These are phyloP conservation scores for Corchorus capsularis DNA, from an alignment of 345 rosid species.

Conservation along the genomic window DNA sequence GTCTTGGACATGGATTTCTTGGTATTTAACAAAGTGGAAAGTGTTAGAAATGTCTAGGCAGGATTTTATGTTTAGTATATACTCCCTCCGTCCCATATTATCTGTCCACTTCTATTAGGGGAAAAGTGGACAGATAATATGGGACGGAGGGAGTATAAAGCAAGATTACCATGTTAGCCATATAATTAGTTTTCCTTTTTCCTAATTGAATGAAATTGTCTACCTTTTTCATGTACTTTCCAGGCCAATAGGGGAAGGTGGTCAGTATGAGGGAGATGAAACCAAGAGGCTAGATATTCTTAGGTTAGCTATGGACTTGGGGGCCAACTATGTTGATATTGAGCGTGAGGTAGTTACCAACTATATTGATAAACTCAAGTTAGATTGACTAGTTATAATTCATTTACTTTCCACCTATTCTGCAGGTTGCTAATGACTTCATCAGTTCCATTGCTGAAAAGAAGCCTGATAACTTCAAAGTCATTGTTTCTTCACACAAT, in stretches of 20 bases:
- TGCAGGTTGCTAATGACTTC: slow-evolving; percentile 52
- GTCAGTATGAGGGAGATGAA: slow-evolving; percentile 50
- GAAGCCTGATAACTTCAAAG: slow-evolving; percentile 42
- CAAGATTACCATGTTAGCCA: not conserved
- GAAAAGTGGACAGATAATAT: too few species aligned
- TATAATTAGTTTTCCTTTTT: not conserved
- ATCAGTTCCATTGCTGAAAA: slow-evolving; percentile 37
- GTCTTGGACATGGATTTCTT: not conserved
- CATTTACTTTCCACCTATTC: not conserved
- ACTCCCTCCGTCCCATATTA: too few species aligned
- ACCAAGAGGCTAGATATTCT: slow-evolving; percentile 40
- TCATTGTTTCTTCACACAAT: slow-evolving; percentile 50
- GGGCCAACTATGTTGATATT: slow-evolving; percentile 41
- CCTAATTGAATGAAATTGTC: too few species aligned
- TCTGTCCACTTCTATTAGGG: too few species aligned
- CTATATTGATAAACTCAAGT: not conserved
- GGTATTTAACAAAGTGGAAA: too few species aligned
- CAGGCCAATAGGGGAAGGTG: slow-evolving; percentile 51
- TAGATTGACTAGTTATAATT: too few species aligned
- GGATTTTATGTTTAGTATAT: too few species aligned
- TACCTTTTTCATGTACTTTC: not conserved
- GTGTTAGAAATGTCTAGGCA: too few species aligned
- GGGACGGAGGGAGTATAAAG: too few species aligned
- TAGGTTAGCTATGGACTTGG: slow-evolving; percentile 46
- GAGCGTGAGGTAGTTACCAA: slow-evolving; percentile 33